These are phyloP conservation scores for Anacardium occidentale DNA, from an alignment of 345 rosid genomes.

Conservation along the genomic window DNA sequence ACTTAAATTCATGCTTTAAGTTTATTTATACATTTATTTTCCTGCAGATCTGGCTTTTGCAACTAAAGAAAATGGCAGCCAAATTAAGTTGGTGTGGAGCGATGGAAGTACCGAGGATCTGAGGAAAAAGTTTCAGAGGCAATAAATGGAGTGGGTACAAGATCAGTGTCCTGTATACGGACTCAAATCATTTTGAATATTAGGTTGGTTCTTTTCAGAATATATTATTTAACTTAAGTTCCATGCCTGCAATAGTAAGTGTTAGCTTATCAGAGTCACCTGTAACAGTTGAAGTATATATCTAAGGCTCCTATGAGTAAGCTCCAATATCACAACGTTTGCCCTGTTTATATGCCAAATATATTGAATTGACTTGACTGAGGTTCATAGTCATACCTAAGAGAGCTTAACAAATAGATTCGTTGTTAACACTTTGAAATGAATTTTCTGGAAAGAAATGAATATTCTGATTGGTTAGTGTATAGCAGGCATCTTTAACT, in stretches of 20 bases:
- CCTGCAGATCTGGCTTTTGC: conserved; percentile 66
- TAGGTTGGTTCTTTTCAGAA: conserved; percentile 17
- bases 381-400: not conserved
- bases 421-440: conserved; percentile 5
- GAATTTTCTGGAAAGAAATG: not conserved
- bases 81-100: conserved; percentile 81
- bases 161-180: not conserved
- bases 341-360: not conserved
- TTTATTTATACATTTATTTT: not conserved
- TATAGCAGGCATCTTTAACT: not conserved
- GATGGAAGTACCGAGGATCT: conserved; percentile 33
- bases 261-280: conserved; percentile 6
- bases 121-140: conserved; percentile 30
- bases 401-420: not conserved
- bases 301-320: conserved; percentile 11
- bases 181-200: conserved; percentile 2
- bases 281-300: conserved; percentile 1
- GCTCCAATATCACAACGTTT: conserved; percentile 3
- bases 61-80: conserved; percentile 51
- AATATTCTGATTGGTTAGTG: not conserved
- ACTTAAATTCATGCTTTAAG: conserved; percentile 9
- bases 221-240: conserved; percentile 1
- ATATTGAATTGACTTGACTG: conserved; percentile 4
- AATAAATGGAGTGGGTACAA: conserved; percentile 21
- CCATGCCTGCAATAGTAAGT: not conserved